Base-by-base conservation (phyloP, 345 rosid species). In the Mercurialis annua region DNA sequence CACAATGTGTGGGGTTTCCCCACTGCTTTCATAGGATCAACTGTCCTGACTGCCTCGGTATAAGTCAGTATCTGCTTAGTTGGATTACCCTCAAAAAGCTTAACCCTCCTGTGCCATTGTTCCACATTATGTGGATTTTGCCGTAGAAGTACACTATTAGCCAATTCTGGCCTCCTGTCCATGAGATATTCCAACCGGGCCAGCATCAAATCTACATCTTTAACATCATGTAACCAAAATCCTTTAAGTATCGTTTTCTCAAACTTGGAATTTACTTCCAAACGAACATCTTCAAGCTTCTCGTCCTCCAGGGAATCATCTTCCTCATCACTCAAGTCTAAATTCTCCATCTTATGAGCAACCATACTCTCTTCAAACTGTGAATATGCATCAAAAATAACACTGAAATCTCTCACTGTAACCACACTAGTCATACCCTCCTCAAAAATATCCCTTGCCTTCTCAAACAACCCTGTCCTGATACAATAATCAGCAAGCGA, bases 61-160 rank as follows among this genome's bases (percentile, higher is more conserved):
- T 84, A 92, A 0, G 97, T 92, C 65, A 88, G 81, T 63, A 92
- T 88, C 86, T 93, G 98, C 77, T 80, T 90, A 1, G 86, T 83
- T 49, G 98, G 92, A 55, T 88, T 83, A 52, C 90, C 96, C 67
- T 87, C 96, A 71, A 93, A 90, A 36, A 93, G 78, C 84, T 85
- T 89, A 31, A 90, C 96, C 70, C 98, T 86, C 20, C 97, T 81
- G 69, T 90, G 97, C 96, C 98, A 93, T 46, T 93, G 98, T 60
- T 93, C 98, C 72, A 93, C 96, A 67, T 93, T 90, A 80, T 93
- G 98, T 3, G 98, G 98, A 81, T 93, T 93, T 67, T 90, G 97
- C 62, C 97, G 83, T 55, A 93, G 73, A 62, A 93, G 93, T 20
- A 93, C 97, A 68, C 97, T 88, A 62, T 90, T 93, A 15, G 98